Conservation (phyloP, 108 stramenopile species). For the Cylindrotheca fusiformis region DNA sequence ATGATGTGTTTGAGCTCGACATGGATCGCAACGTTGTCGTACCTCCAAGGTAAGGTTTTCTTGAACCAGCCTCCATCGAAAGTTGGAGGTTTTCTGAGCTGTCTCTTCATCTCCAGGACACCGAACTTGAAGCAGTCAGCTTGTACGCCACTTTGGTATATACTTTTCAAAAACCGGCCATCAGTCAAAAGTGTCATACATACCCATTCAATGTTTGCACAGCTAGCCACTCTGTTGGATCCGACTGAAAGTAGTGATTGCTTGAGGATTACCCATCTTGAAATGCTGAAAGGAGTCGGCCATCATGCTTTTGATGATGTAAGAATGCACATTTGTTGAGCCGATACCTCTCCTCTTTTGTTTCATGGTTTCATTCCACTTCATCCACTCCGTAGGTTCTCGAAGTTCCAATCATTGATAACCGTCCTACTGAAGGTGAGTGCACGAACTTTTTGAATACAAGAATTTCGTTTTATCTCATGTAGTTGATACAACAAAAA, state of each 20-base stretch:
- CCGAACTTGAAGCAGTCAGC: slow-evolving; percentile 77
- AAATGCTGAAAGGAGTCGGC: slow-evolving; percentile 96
- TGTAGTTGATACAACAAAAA: too few species aligned
- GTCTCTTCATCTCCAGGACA: too few species aligned
- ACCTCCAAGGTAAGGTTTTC: too few species aligned
- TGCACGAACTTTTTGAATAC: too few species aligned
- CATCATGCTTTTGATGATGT: slow-evolving; percentile 87
- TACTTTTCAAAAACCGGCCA: slow-evolving; percentile 72
- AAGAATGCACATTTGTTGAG: too few species aligned
- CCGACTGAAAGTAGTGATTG: slow-evolving; percentile 57
- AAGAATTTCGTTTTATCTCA: too few species aligned
- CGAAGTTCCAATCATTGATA: slow-evolving; percentile 96
- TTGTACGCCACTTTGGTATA: slow-evolving; percentile 89
- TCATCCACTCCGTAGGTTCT: too few species aligned
- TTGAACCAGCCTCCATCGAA: too few species aligned
- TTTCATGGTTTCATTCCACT: too few species aligned
- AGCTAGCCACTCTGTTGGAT: slow-evolving; percentile 85
- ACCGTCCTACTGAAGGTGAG: slow-evolving; percentile 94
- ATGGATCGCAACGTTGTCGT: slow-evolving; percentile 54
- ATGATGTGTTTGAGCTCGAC: slow-evolving; percentile 90
- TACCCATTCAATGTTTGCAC: slow-evolving; percentile 84
- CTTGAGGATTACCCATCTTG: slow-evolving; percentile 86
- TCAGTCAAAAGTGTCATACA: slow-evolving; percentile 80
- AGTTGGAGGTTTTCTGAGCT: too few species aligned
- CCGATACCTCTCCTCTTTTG: too few species aligned